These are phyloP conservation scores for Piromyces sp. DNA, from an alignment of 192 early-diverging fungal genomes.

Conservation along the genomic window DNA sequence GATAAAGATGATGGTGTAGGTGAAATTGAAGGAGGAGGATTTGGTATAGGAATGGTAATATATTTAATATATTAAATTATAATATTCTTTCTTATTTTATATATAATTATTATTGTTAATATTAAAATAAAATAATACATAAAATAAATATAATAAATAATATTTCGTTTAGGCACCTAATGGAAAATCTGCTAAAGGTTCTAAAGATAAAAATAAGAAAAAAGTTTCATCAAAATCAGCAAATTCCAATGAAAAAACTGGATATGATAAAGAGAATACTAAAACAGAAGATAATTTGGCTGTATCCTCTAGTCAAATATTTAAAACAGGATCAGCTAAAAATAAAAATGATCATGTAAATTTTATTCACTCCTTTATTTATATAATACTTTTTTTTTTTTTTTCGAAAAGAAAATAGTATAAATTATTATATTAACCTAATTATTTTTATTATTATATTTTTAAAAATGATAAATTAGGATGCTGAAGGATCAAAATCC, in stretches of 20 bases:
- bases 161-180: neutral
- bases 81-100: neutral
- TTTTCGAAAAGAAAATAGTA: no score
- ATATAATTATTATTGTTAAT: neutral
- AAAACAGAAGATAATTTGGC: neutral
- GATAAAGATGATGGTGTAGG: conserved; percentile 38
- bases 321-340: neutral
- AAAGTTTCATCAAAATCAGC: neutral
- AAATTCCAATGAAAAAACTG: neutral
- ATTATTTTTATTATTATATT: no score
- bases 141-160: conserved; percentile 3
- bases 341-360: neutral
- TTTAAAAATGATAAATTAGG: no score
- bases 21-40: conserved; percentile 33
- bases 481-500: neutral
- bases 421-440: no score
- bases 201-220: neutral
- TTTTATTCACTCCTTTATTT: no score
- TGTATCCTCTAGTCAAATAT: neutral
- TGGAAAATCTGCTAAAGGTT: neutral
- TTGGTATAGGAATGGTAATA: conserved; percentile 35
- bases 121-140: no score
- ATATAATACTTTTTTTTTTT: no score
- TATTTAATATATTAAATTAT: neutral
- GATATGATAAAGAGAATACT: neutral